Percentiles rank a stretch among this genome's conserved stretches.
Conservation (phyloP, 1,284 basidiomycete species). For the Papiliotrema terrestris region DNA sequence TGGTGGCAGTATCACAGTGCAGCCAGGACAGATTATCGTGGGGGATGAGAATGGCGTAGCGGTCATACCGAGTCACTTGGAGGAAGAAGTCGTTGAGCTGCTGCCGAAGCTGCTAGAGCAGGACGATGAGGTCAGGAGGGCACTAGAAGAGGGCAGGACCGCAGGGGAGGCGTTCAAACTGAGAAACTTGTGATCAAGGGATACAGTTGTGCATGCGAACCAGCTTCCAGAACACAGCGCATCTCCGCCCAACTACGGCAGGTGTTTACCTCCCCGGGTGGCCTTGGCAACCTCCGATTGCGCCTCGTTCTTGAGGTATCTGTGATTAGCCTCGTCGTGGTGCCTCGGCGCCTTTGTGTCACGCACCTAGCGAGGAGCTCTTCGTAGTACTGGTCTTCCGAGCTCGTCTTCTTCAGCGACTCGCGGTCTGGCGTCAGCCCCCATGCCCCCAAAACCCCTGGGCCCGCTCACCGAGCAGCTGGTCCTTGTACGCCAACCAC, state of each 20-base stretch:
- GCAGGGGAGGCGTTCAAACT: conserved; percentile 1
- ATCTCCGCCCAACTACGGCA: conserved; percentile 7
- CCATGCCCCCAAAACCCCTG: not conserved
- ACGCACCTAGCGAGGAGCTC: conserved; percentile 7
- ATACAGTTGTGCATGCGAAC: not conserved
- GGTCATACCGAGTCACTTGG: not conserved
- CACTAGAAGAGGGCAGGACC: not conserved
- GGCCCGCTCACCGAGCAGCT: conserved; percentile 14
- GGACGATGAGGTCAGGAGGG: not conserved
- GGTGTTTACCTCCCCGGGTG: conserved; percentile 13
- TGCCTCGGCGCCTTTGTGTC: not conserved
- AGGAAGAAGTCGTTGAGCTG: not conserved
- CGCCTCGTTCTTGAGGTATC: conserved; percentile 20
- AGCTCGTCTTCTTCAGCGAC: conserved; percentile 17
- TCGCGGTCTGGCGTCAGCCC: conserved; percentile 11
- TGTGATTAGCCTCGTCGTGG: not conserved
- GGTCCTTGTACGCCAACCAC: conserved; percentile 16
- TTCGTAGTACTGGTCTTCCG: conserved; percentile 18
- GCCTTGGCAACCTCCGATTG: conserved; percentile 19
- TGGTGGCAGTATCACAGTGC: not conserved
- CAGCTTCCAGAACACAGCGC: not conserved
- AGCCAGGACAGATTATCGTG: not conserved
- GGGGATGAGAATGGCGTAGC: conserved; percentile 4
- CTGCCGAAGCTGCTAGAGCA: not conserved
- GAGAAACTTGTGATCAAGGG: not conserved